Conservation (phyloP, 306 rosid species). For the Quercus aquifolioides region DNA sequence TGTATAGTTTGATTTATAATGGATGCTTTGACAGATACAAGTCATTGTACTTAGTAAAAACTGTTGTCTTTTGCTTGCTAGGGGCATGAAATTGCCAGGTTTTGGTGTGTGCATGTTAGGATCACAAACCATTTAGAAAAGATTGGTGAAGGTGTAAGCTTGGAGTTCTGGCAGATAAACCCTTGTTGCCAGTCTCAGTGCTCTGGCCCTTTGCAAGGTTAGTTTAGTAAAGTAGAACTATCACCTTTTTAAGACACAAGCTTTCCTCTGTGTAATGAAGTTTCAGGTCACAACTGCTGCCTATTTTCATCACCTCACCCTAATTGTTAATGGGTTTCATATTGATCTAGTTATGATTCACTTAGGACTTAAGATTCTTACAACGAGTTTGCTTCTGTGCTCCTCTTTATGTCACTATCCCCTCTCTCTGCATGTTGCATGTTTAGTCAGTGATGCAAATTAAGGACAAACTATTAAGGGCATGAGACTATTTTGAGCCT, state of each 20-base stretch:
- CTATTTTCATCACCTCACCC: background rate
- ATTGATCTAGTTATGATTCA: background rate
- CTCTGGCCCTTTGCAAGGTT: background rate
- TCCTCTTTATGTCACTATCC: background rate
- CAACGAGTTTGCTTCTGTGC: background rate
- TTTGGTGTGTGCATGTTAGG: background rate
- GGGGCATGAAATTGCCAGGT: slow-evolving; percentile 12
- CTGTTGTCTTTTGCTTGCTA: slow-evolving; percentile 6
- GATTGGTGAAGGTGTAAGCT: slow-evolving; percentile 3
- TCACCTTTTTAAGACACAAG: background rate
- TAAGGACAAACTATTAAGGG: background rate
- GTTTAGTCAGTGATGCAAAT: background rate
- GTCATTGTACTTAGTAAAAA: background rate
- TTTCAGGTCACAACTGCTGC: background rate
- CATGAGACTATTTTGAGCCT: background rate
- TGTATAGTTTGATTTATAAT: background rate
- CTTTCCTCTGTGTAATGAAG: background rate
- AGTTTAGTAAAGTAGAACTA: background rate
- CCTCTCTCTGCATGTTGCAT: background rate
- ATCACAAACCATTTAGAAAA: background rate
- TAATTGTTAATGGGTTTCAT: background rate
- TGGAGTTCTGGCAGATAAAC: background rate
- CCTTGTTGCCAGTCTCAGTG: background rate
- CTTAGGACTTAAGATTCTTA: background rate
- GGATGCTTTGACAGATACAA: background rate